These are phyloP conservation scores for Botrytis squamosa DNA, from an alignment of 2,329 filamentous ascomycete genomes.

Conservation along the genomic window DNA sequence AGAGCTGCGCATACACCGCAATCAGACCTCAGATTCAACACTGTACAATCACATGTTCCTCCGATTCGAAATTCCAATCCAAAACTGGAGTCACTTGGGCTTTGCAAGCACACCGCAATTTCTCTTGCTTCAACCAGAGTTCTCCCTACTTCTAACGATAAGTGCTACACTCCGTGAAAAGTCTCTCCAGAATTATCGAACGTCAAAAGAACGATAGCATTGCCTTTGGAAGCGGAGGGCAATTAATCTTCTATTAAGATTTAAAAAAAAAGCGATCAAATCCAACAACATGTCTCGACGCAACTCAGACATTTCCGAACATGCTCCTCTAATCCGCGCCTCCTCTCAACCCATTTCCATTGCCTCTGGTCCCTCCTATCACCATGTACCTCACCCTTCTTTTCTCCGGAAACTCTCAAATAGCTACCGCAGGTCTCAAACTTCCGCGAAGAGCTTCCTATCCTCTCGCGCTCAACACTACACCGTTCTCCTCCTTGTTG, in stretches of 20 bases:
- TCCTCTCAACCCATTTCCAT: conserved; percentile 16
- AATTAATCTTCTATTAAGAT: not conserved
- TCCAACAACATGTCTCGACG: conserved; percentile 16
- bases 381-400: conserved; percentile 14
- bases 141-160: not conserved
- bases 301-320: conserved; percentile 7
- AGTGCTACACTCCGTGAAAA: not conserved
- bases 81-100: not conserved
- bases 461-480: conserved; percentile 50
- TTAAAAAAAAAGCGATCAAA: not conserved
- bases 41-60: not conserved
- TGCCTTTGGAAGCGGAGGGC: not conserved
- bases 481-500: conserved; percentile 48
- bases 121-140: not conserved
- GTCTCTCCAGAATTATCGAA: not conserved
- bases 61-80: not conserved
- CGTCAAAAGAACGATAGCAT: not conserved
- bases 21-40: not conserved
- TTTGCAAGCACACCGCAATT: not conserved
- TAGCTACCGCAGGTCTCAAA: conserved; percentile 15
- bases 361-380: conserved; percentile 16
- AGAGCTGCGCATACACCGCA: conserved; percentile 13
- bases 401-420: not conserved
- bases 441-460: conserved; percentile 34
- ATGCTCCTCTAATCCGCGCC: conserved; percentile 17